Percentiles rank a stretch among this genome's conserved stretches.
Evolutionary conservation across 345 rosid species (phyloP).

Genomic region (Hirschfeldia incana): DNA sequence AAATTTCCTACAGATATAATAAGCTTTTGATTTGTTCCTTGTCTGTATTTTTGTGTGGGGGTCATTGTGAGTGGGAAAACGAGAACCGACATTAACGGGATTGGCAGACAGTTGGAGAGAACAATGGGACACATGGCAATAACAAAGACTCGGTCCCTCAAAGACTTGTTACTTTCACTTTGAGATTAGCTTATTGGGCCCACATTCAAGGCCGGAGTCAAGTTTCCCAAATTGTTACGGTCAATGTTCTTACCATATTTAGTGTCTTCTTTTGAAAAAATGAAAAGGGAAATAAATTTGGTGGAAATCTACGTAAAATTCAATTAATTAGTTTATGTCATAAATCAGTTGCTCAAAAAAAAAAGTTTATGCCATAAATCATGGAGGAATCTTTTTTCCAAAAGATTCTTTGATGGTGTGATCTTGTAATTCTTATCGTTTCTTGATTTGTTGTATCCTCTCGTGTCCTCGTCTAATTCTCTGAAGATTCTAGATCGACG

Average conservation of each 20-base stretch:
- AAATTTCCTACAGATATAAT: neutral
- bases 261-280: neutral
- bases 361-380: no score
- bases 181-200: conserved; percentile 1
- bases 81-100: conserved; percentile 34
- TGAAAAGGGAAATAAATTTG: conserved; percentile 21
- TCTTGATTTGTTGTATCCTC: conserved; percentile 32
- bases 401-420: conserved; percentile 29
- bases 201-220: neutral
- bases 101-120: conserved; percentile 30
- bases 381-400: no score
- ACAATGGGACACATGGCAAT: neutral
- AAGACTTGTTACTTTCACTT: neutral
- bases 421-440: conserved; percentile 27
- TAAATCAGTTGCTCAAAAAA: no score
- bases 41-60: neutral
- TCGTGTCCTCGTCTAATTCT: conserved; percentile 22
- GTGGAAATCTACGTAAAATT: conserved; percentile 36
- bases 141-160: neutral
- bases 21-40: neutral
- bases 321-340: conserved; percentile 35
- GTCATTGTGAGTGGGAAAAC: conserved; percentile 14
- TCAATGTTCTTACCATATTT: neutral
- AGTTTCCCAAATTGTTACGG: neutral
- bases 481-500: neutral